Conservation (phyloP, 768 basidiomycete genomes). For the Suillus lakei region DNA sequence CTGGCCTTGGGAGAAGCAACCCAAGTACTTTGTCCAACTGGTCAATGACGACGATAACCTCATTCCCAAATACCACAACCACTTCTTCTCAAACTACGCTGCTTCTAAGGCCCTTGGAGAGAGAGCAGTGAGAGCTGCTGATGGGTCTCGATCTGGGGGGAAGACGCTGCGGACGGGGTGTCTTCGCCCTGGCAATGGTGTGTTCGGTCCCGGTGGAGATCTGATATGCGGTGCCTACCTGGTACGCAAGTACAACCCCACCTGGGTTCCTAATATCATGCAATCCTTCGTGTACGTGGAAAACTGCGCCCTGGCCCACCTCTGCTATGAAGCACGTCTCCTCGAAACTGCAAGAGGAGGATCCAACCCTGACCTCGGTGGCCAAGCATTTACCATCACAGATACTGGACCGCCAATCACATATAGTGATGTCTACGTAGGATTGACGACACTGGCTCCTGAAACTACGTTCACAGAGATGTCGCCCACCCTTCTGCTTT, state of each 20-base stretch:
- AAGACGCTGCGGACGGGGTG: constrained; percentile 65
- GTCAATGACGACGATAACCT: constrained; percentile 62
- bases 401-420: constrained; percentile 69
- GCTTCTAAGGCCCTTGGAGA: constrained; percentile 68
- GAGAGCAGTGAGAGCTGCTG: constrained; percentile 45
- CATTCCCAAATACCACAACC: constrained; percentile 56
- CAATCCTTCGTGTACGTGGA: constrained; percentile 78
- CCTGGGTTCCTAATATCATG: constrained; percentile 61
- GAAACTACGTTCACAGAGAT: constrained; percentile 58
- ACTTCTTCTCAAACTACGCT: constrained; percentile 83
- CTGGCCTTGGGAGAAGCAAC: constrained; percentile 76
- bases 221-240: constrained; percentile 69
- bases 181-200: constrained; percentile 78
- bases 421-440: constrained; percentile 64
- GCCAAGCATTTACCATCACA: constrained; percentile 67
- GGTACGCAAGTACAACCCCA: constrained; percentile 59
- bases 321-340: constrained; percentile 75
- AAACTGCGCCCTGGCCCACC: constrained; percentile 73
- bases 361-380: constrained; percentile 67
- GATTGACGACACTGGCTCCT: constrained; percentile 59
- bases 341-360: constrained; percentile 52
- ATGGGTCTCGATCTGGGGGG: constrained; percentile 39
- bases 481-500: constrained; percentile 67
- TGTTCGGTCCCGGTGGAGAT: constrained; percentile 80
- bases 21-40: constrained; percentile 61